Evolutionary conservation across 352 stramenopile genomes (phyloP).

Genomic region (Saprolegnia parasitica): DNA sequence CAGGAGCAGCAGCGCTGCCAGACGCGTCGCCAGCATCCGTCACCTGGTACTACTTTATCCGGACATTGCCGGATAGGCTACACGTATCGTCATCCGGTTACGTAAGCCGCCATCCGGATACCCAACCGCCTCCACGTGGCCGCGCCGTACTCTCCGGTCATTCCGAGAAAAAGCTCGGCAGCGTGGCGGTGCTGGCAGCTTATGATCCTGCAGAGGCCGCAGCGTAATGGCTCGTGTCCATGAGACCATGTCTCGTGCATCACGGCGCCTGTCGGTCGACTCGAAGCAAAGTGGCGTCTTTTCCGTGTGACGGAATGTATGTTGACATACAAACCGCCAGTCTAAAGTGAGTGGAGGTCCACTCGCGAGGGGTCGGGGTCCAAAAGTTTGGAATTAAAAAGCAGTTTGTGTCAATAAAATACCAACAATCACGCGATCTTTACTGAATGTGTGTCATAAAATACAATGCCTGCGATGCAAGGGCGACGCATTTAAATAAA

Average conservation of each 20-base stretch:
- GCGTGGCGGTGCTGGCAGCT: too few species aligned
- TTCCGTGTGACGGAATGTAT: background rate
- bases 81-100: too few species aligned
- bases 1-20: background rate
- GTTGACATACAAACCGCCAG: background rate
- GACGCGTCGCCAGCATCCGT: background rate
- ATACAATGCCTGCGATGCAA: background rate
- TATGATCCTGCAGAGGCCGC: too few species aligned
- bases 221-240: too few species aligned
- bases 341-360: background rate
- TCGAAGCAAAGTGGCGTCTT: background rate
- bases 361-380: background rate
- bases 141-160: too few species aligned
- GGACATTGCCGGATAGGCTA: background rate
- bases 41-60: background rate
- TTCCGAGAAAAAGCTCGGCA: too few species aligned
- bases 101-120: background rate
- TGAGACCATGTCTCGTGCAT: background rate
- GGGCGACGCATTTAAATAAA: background rate
- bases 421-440: background rate
- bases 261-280: background rate
- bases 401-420: background rate
- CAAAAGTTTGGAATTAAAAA: background rate
- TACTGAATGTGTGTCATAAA: slow-evolving; percentile 1
- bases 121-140: too few species aligned